These are phyloP conservation scores for Neurospora sp. DNA, from an alignment of 495 filamentous ascomycete genomes.

Conservation along the genomic window DNA sequence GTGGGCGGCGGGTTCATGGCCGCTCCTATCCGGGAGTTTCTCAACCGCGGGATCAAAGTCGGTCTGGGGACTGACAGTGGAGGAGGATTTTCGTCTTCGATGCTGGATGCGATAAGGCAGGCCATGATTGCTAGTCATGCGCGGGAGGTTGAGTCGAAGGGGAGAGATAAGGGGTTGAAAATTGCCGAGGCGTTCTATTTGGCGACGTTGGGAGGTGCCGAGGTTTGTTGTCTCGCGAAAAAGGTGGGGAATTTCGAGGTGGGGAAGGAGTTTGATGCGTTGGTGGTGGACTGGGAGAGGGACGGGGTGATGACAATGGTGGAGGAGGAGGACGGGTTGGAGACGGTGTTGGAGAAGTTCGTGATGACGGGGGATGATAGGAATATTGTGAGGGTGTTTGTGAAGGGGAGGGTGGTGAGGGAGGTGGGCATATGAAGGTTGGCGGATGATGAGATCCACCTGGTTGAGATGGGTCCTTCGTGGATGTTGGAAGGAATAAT, in stretches of 20 bases:
- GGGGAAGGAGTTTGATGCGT: constrained; percentile 57
- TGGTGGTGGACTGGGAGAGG: constrained; percentile 39
- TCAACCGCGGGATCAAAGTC: constrained; percentile 50
- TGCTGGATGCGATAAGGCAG: constrained; percentile 48
- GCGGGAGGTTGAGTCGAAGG: constrained; percentile 37
- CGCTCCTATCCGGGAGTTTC: constrained; percentile 47
- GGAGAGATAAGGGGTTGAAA: constrained; percentile 37
- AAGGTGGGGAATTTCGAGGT: constrained; percentile 48
- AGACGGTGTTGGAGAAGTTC: constrained; percentile 52
- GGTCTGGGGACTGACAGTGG: constrained; percentile 58
- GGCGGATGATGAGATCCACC: neutral
- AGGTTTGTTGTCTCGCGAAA: constrained; percentile 45
- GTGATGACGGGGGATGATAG: constrained; percentile 58
- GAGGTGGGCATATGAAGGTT: neutral
- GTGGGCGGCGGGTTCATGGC: constrained; percentile 52
- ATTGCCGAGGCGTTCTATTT: constrained; percentile 49
- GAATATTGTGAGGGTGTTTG: constrained; percentile 49
- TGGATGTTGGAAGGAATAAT: neutral
- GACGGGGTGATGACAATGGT: constrained; percentile 41
- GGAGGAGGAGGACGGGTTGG: constrained; percentile 39
- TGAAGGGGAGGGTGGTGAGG: constrained; percentile 40
- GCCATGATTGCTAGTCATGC: constrained; percentile 54
- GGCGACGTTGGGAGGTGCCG: constrained; percentile 53
- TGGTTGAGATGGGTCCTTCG: neutral
- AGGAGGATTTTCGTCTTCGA: constrained; percentile 52